Percentiles rank a stretch among this genome's conserved stretches.
phyloP scores from a whole-genome alignment of 2,329 filamentous ascomycete genomes.

The Neofusicoccum umdonicola region DNA sequence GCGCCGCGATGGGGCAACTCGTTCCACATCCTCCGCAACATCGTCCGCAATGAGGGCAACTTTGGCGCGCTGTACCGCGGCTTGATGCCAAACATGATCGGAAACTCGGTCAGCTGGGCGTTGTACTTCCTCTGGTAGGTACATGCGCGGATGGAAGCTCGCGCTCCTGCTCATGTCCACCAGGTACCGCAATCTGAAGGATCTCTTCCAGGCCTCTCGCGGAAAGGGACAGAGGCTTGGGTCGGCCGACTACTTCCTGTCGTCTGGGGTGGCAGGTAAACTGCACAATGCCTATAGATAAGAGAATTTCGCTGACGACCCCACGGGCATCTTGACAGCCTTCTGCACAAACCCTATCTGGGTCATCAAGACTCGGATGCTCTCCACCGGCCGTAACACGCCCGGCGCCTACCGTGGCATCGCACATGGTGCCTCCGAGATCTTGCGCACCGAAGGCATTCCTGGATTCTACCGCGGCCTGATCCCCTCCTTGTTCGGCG shows the following conservation, averaged over 20 bases:
- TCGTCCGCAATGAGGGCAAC: constrained; percentile 55
- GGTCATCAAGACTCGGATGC: constrained; percentile 97
- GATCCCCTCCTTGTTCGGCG: constrained; percentile 77
- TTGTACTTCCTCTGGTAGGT: constrained; percentile 75
- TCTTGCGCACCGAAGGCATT: constrained; percentile 70
- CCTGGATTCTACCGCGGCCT: constrained; percentile 86
- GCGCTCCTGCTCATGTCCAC: neutral
- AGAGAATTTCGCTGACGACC: constrained; percentile 24
- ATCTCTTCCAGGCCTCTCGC: constrained; percentile 46
- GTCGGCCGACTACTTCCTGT: constrained; percentile 74
- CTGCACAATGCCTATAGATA: neutral
- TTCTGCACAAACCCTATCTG: constrained; percentile 91
- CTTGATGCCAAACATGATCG: constrained; percentile 83
- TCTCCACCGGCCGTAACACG: constrained; percentile 73
- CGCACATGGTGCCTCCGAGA: constrained; percentile 63
- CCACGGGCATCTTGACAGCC: constrained; percentile 69
- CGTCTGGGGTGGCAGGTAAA: constrained; percentile 63
- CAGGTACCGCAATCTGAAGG: constrained; percentile 59
- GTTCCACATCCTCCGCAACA: constrained; percentile 51
- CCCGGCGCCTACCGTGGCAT: constrained; percentile 81
- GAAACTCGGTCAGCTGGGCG: constrained; percentile 87
- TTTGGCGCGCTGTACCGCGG: constrained; percentile 80
- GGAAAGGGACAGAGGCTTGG: constrained; percentile 47
- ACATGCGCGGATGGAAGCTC: neutral
- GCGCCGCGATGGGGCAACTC: constrained; percentile 47